Percentiles rank a stretch among this genome's conserved stretches.
phyloP scores from a whole-genome alignment of 2,329 filamentous ascomycete species.

The Phyllosticta citrichinensis region DNA sequence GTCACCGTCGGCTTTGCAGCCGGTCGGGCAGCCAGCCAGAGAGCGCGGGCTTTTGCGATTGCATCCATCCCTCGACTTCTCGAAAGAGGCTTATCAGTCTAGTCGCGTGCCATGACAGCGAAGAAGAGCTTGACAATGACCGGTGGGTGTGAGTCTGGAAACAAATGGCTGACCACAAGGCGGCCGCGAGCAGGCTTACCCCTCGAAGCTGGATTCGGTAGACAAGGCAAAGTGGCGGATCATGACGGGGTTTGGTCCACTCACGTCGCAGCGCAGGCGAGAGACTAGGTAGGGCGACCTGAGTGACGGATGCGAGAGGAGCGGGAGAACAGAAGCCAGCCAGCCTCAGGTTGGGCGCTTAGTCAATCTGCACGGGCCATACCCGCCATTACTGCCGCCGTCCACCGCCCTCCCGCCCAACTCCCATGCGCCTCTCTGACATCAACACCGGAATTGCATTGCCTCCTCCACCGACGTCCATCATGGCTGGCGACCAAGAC shows the following conservation, averaged over 20 bases:
- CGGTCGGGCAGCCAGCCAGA: not conserved
- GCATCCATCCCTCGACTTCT: not conserved
- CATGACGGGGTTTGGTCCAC: not conserved
- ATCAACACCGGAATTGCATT: not conserved
- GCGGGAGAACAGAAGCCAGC: not conserved
- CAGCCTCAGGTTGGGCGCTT: not conserved
- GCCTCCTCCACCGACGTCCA: not conserved
- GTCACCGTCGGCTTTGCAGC: not conserved
- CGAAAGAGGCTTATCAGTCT: not conserved
- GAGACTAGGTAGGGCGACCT: no score
- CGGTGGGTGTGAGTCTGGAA: not conserved
- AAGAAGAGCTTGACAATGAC: not conserved
- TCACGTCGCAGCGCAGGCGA: not conserved
- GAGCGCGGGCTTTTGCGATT: not conserved
- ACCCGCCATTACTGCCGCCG: no score
- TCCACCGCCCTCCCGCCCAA: not conserved
- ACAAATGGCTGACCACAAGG: not conserved
- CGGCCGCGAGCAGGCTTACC: not conserved
- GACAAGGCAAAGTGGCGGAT: not conserved
- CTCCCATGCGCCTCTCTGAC: conserved; percentile 1
- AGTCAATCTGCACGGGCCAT: no score
- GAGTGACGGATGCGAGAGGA: not conserved
- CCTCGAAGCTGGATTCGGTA: not conserved
- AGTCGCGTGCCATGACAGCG: not conserved
- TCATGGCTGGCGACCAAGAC: conserved; percentile 13